Conservation (phyloP, 768 basidiomycete genomes). For the Auricularia cornea region DNA sequence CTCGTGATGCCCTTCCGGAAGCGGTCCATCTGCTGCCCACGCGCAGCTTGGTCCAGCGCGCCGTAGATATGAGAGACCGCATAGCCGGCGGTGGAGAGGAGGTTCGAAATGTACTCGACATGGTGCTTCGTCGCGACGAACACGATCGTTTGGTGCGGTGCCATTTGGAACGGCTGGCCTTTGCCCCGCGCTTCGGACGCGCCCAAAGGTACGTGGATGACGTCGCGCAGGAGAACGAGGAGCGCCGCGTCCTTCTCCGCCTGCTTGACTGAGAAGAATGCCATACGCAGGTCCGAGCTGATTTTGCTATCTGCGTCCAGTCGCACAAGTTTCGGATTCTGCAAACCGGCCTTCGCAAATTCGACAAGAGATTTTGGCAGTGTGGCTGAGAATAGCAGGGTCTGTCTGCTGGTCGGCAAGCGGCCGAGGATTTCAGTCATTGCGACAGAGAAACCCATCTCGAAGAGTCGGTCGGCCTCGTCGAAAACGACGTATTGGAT, state of each 20-base stretch:
- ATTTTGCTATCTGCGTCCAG: conserved; percentile 95
- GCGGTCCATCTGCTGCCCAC: conserved; percentile 81
- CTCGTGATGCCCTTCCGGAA: conserved; percentile 76
- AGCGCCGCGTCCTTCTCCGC: conserved; percentile 92
- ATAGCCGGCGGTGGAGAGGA: conserved; percentile 77
- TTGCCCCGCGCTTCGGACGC: conserved; percentile 24
- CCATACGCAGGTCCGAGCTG: conserved; percentile 86
- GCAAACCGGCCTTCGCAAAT: conserved; percentile 95
- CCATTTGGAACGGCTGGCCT: conserved; percentile 40
- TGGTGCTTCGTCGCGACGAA: conserved; percentile 98
- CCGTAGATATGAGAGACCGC: conserved; percentile 92
- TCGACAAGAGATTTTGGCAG: conserved; percentile 93
- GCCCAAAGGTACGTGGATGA: conserved; percentile 71
- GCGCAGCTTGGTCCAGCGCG: conserved; percentile 85
- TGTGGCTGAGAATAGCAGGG: conserved; percentile 92
- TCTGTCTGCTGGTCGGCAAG: conserved; percentile 80
- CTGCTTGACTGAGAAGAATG: conserved; percentile 87
- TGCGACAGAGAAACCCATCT: conserved; percentile 93
- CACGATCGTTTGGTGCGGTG: conserved; percentile 85
- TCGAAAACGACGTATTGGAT: conserved; percentile 92
- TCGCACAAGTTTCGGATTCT: conserved; percentile 91
- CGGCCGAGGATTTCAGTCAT: conserved; percentile 87
- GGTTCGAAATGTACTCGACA: conserved; percentile 81
- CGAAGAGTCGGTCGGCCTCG: conserved; percentile 96
- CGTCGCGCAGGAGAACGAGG: conserved; percentile 73